phyloP scores from a whole-genome alignment of 2,329 filamentous ascomycete species.

The Cladosporium colombiae region DNA sequence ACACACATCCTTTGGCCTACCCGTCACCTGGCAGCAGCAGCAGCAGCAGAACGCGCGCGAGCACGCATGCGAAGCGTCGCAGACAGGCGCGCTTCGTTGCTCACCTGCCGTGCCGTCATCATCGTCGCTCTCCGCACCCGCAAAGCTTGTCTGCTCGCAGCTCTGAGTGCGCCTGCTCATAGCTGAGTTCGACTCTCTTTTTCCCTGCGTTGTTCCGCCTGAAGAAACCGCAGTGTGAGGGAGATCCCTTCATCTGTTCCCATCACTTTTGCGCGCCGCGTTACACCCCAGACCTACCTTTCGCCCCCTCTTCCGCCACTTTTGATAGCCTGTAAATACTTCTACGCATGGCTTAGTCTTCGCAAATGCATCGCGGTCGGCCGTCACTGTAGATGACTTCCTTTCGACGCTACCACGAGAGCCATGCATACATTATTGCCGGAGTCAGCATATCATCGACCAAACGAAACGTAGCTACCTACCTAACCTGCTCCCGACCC shows the following conservation, averaged over 20 bases:
- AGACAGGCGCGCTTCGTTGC: not conserved
- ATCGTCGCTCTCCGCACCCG: constrained; percentile 17
- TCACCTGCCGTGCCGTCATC: constrained; percentile 16
- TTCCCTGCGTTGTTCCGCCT: constrained; percentile 2
- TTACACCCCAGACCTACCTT: not conserved
- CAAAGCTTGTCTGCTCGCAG: constrained; percentile 17
- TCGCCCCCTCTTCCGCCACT: not conserved
- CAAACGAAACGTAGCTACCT: constrained; percentile 21
- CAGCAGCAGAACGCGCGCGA: not conserved
- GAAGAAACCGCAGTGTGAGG: constrained; percentile 2
- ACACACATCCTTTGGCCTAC: not conserved
- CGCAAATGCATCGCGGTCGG: constrained; percentile 16
- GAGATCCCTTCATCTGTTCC: constrained; percentile 11
- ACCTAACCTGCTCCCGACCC: constrained; percentile 12
- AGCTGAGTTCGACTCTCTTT: constrained; percentile 10
- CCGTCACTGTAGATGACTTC: constrained; percentile 20
- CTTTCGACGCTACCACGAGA: constrained; percentile 18
- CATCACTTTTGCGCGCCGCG: constrained; percentile 12
- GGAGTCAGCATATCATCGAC: constrained; percentile 20
- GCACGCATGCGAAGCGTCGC: not conserved
- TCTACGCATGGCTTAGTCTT: constrained; percentile 19
- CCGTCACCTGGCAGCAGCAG: not conserved
- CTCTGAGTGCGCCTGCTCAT: constrained; percentile 2
- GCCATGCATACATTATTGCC: constrained; percentile 22
- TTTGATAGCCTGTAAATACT: constrained; percentile 20